Evolutionary conservation across 2,329 filamentous ascomycete species (phyloP).

Genomic region (Kalmusia sp.): DNA sequence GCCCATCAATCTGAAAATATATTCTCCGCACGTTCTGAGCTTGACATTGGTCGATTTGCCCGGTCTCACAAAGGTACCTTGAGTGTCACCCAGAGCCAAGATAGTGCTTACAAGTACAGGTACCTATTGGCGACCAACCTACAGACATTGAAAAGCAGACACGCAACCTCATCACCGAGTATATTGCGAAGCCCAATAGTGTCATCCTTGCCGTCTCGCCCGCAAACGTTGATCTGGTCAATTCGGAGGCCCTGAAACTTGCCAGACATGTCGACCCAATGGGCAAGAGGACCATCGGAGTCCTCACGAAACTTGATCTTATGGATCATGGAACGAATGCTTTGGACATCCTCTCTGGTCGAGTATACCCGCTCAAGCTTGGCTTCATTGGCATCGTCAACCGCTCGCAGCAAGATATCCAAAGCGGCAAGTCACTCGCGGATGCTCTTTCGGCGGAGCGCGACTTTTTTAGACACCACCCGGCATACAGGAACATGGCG

Average conservation of each 20-base stretch:
- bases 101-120: constrained; percentile 58
- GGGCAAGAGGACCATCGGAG: constrained; percentile 92
- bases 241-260: constrained; percentile 96
- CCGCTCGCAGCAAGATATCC: constrained; percentile 96
- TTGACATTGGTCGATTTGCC: constrained; percentile 95
- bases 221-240: constrained; percentile 97
- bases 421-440: constrained; percentile 91
- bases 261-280: constrained; percentile 96
- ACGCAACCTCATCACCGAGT: constrained; percentile 93
- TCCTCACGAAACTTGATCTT: constrained; percentile 94
- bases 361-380: constrained; percentile 95
- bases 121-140: constrained; percentile 96
- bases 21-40: constrained; percentile 95
- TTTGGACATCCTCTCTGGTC: constrained; percentile 94
- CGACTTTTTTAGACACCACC: constrained; percentile 97
- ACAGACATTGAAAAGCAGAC: constrained; percentile 99
- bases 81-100: constrained; percentile 11
- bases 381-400: constrained; percentile 99
- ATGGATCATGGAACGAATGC: constrained; percentile 99
- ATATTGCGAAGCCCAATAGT: constrained; percentile 98
- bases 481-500: constrained; percentile 95
- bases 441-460: constrained; percentile 88
- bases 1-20: constrained; percentile 98
- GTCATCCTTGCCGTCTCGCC: constrained; percentile 96
- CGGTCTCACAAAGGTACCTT: constrained; percentile 84